These are phyloP conservation scores for Isoetes taiwanensis DNA, from an alignment of 75 land plant species.

Conservation along the genomic window DNA sequence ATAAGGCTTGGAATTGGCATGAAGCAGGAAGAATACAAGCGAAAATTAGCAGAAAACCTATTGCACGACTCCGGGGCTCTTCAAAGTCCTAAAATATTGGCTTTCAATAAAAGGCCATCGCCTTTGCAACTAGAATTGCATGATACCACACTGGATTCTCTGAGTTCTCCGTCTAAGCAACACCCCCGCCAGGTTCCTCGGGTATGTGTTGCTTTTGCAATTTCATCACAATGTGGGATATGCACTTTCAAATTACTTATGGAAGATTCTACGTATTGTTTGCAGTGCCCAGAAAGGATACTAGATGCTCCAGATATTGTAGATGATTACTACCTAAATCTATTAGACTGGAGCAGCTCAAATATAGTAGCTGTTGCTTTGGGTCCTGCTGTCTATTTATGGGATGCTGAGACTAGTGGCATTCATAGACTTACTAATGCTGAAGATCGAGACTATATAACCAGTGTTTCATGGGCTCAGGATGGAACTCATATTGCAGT, in stretches of 20 bases:
- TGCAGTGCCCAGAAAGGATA: conserved; percentile 34
- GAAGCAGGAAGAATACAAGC: conserved; percentile 38
- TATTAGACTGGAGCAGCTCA: conserved; percentile 53
- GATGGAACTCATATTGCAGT: conserved; percentile 37
- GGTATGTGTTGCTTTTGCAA: conserved; percentile 6
- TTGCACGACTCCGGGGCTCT: conserved; percentile 23
- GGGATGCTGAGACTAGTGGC: conserved; percentile 27
- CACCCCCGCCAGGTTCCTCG: conserved; percentile 14
- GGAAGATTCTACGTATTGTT: neutral
- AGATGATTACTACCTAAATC: conserved; percentile 53
- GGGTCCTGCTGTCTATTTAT: conserved; percentile 32
- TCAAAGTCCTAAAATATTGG: conserved; percentile 32
- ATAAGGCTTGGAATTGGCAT: neutral
- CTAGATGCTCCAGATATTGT: conserved; percentile 53
- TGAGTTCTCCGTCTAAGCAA: conserved; percentile 8
- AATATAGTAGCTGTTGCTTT: conserved; percentile 45
- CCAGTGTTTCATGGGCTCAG: conserved; percentile 43
- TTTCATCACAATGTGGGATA: neutral
- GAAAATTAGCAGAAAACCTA: conserved; percentile 36
- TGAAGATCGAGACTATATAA: conserved; percentile 22
- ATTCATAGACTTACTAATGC: conserved; percentile 13
- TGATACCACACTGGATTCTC: neutral
- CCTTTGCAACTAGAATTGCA: conserved; percentile 1
- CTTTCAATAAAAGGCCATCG: conserved; percentile 28
- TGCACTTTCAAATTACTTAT: neutral